Percentiles rank a stretch among this genome's conserved stretches.
These are phyloP conservation scores for Liriodendron chinense DNA, from an alignment of 164 flowering plant genomes.

Conservation along the genomic window DNA sequence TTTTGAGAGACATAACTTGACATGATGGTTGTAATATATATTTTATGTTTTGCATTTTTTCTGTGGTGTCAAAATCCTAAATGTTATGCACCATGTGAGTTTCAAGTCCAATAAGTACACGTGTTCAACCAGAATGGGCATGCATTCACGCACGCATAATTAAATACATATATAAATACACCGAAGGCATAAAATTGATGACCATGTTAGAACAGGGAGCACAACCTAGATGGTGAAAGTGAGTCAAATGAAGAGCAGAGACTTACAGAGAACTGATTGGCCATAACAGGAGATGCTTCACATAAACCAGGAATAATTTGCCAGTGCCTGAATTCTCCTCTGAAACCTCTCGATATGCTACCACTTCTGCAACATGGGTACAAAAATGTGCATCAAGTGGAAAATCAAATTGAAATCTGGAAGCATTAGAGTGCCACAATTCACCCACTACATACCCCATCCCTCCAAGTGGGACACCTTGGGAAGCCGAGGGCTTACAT, in stretches of 20 bases:
- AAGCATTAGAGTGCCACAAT: not conserved
- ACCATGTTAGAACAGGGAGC: too few species aligned
- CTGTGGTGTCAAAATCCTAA: not conserved
- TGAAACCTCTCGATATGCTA: conserved; percentile 97
- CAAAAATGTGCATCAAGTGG: not conserved
- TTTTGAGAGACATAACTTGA: too few species aligned
- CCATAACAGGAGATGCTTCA: conserved; percentile 88
- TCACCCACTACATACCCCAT: conserved; percentile 76
- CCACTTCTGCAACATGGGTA: conserved; percentile 68
- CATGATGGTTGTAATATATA: too few species aligned
- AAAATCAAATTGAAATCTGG: not conserved
- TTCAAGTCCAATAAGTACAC: not conserved
- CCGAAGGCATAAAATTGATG: not conserved
- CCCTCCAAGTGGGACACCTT: conserved; percentile 97
- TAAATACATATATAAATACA: not conserved
- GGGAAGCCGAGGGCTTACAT: conserved; percentile 96
- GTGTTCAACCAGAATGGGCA: not conserved
- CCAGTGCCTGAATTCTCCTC: conserved; percentile 94
- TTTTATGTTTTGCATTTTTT: not conserved
- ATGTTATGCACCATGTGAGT: not conserved
- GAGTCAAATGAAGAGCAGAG: conserved; percentile 18
- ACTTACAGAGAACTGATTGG: conserved; percentile 95
- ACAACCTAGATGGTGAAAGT: not conserved
- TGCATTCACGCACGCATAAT: not conserved
- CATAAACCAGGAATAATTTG: conserved; percentile 88